A percentile compares a stretch with the other conserved stretches of the same genome.
Conservation (phyloP, 2,329 filamentous ascomycete species). For the Epichloe amarillans region DNA sequence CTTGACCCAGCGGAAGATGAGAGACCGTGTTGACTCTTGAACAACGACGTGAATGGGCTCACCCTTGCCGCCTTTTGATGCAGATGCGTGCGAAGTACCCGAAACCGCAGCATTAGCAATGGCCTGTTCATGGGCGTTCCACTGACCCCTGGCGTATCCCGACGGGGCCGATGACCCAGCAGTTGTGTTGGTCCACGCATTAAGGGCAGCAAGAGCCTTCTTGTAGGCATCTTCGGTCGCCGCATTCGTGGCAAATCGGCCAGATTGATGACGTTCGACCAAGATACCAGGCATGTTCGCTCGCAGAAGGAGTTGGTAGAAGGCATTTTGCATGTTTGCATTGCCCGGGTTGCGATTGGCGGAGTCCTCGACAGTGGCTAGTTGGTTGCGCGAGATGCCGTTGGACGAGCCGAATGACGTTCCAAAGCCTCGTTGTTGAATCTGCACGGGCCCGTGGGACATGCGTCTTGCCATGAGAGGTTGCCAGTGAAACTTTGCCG, state of each 20-base stretch:
- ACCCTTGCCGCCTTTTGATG: slow-evolving; percentile 54
- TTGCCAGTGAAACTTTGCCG: slow-evolving; percentile 6
- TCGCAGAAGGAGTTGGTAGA: slow-evolving; percentile 81
- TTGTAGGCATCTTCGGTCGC: slow-evolving; percentile 68
- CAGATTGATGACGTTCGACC: slow-evolving; percentile 77
- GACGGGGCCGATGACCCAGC: slow-evolving; percentile 11
- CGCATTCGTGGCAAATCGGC: slow-evolving; percentile 69
- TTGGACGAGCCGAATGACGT: slow-evolving; percentile 27
- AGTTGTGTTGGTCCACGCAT: slow-evolving; percentile 15
- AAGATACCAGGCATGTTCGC: slow-evolving; percentile 91
- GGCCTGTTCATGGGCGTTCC: slow-evolving; percentile 18
- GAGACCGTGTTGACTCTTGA: slow-evolving; percentile 69
- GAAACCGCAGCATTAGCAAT: slow-evolving; percentile 16
- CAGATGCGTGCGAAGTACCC: slow-evolving; percentile 8
- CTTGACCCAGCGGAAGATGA: slow-evolving; percentile 83
- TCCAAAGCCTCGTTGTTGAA: slow-evolving; percentile 16
- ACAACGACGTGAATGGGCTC: slow-evolving; percentile 92
- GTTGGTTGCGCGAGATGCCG: slow-evolving; percentile 46
- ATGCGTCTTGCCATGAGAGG: slow-evolving; percentile 10
- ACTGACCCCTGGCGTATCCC: slow-evolving; percentile 14
- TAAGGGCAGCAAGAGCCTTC: slow-evolving; percentile 46
- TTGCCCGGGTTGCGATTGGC: slow-evolving; percentile 88
- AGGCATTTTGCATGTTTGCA: slow-evolving; percentile 78
- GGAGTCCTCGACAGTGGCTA: slow-evolving; percentile 77
- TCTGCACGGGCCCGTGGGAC: not conserved